Percentiles rank a stretch among this genome's conserved stretches.
Conservation (phyloP, 1,139 yeast genomes). For the Scheffersomyces lignicola region DNA sequence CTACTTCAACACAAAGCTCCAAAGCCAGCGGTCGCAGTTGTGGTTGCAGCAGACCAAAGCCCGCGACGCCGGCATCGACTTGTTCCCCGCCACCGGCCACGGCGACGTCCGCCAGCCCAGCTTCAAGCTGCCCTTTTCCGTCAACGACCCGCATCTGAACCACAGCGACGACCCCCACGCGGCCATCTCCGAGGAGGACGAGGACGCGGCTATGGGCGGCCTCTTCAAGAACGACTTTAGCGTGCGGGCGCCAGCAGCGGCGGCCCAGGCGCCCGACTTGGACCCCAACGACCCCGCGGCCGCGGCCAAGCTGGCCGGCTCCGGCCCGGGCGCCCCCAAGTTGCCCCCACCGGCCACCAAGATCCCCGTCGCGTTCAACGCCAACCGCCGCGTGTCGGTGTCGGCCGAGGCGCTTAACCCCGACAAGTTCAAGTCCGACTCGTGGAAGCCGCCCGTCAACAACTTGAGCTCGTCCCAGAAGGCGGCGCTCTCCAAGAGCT, state of each 20-base stretch:
- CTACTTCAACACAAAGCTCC: constrained; percentile 63
- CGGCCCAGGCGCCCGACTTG: constrained; percentile 10
- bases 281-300: constrained; percentile 18
- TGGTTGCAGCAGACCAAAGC: constrained; percentile 57
- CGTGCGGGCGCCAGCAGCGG: constrained; percentile 29
- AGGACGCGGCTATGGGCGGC: constrained; percentile 11
- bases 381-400: constrained; percentile 83
- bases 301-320: constrained; percentile 4
- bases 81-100: constrained; percentile 44
- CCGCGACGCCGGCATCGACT: constrained; percentile 50
- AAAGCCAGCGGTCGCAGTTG: constrained; percentile 56
- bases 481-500: constrained; percentile 64
- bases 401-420: constrained; percentile 77
- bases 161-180: constrained; percentile 20
- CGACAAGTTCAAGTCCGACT: constrained; percentile 54
- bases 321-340: constrained; percentile 2
- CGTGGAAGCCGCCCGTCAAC: constrained; percentile 75
- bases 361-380: constrained; percentile 64
- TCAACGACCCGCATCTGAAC: constrained; percentile 61
- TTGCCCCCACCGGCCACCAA: constrained; percentile 19
- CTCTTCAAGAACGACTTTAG: constrained; percentile 49
- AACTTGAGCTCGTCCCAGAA: constrained; percentile 66
- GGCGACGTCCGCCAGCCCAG: constrained; percentile 42
- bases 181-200: constrained; percentile 16
- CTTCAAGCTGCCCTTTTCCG: constrained; percentile 64